phyloP scores from a whole-genome alignment of 2,329 filamentous ascomycete species.

The Elsinoe batatas region DNA sequence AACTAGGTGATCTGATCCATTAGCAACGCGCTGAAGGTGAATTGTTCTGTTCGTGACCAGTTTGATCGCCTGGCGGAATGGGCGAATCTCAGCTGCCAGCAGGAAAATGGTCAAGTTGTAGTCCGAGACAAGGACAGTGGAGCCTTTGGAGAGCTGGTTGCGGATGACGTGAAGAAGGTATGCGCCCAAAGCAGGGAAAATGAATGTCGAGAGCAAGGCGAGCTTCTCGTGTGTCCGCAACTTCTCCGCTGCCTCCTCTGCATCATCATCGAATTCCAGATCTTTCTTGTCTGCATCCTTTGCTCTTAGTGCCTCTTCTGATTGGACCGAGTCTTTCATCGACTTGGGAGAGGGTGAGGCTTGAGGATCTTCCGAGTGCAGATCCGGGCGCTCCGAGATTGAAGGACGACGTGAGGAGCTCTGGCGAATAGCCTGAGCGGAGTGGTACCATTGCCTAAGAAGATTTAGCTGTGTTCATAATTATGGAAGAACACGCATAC shows the following conservation, averaged over 20 bases:
- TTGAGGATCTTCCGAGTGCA: constrained; percentile 16
- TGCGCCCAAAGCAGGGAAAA: constrained; percentile 68
- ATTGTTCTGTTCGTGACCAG: constrained; percentile 70
- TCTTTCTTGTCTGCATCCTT: constrained; percentile 12
- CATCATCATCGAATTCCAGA: constrained; percentile 15
- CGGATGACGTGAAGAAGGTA: constrained; percentile 76
- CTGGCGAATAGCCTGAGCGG: constrained; percentile 32
- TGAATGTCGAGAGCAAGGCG: constrained; percentile 68
- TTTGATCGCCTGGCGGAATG: constrained; percentile 69
- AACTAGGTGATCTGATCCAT: constrained; percentile 19
- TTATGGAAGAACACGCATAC: constrained; percentile 38
- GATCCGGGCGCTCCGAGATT: constrained; percentile 5
- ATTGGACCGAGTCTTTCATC: not conserved
- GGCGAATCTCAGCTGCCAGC: constrained; percentile 74
- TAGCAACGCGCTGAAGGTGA: constrained; percentile 66
- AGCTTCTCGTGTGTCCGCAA: constrained; percentile 65
- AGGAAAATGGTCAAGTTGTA: constrained; percentile 90
- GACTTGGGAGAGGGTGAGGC: constrained; percentile 19
- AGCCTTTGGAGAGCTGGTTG: constrained; percentile 67
- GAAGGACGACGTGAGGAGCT: constrained; percentile 5
- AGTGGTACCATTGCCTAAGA: constrained; percentile 43
- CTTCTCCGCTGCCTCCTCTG: constrained; percentile 43
- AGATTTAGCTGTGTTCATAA: not conserved
- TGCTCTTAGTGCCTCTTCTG: constrained; percentile 9
- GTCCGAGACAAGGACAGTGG: constrained; percentile 79